Conservation (phyloP, 2,329 filamentous ascomycete species). For the Grosmannia clavigera region DNA sequence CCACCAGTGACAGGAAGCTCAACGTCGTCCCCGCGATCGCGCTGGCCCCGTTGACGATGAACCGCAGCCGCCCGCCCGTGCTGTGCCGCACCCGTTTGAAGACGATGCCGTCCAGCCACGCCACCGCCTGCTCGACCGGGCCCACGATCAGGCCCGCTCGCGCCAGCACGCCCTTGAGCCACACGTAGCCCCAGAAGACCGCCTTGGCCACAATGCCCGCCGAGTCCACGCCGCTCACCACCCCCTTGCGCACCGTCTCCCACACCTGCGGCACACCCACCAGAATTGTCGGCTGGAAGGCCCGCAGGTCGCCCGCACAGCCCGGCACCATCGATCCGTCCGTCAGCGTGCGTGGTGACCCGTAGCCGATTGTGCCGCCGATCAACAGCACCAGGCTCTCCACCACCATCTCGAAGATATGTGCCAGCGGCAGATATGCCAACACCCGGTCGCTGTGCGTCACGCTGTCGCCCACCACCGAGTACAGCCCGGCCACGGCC, state of each 20-base stretch:
- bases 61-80: slow-evolving; percentile 76
- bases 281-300: slow-evolving; percentile 79
- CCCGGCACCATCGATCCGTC: slow-evolving; percentile 69
- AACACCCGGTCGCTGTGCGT: slow-evolving; percentile 68
- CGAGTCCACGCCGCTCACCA: slow-evolving; percentile 64
- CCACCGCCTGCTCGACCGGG: slow-evolving; percentile 40
- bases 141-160: slow-evolving; percentile 32
- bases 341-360: slow-evolving; percentile 77
- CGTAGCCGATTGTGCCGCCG: slow-evolving; percentile 88
- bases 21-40: slow-evolving; percentile 80
- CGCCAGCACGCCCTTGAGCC: slow-evolving; percentile 47
- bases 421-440: slow-evolving; percentile 85
- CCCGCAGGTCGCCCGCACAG: slow-evolving; percentile 85
- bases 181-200: slow-evolving; percentile 61
- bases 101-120: slow-evolving; percentile 63
- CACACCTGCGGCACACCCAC: slow-evolving; percentile 93
- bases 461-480: slow-evolving; percentile 65
- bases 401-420: slow-evolving; percentile 93
- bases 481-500: slow-evolving; percentile 70
- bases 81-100: slow-evolving; percentile 87
- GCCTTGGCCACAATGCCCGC: slow-evolving; percentile 58
- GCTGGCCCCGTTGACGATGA: slow-evolving; percentile 90
- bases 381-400: slow-evolving; percentile 84
- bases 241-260: slow-evolving; percentile 95
- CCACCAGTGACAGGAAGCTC: slow-evolving; percentile 79